Base-by-base conservation (phyloP, 2,329 filamentous ascomycete genomes). In the Fusarium sp. region DNA sequence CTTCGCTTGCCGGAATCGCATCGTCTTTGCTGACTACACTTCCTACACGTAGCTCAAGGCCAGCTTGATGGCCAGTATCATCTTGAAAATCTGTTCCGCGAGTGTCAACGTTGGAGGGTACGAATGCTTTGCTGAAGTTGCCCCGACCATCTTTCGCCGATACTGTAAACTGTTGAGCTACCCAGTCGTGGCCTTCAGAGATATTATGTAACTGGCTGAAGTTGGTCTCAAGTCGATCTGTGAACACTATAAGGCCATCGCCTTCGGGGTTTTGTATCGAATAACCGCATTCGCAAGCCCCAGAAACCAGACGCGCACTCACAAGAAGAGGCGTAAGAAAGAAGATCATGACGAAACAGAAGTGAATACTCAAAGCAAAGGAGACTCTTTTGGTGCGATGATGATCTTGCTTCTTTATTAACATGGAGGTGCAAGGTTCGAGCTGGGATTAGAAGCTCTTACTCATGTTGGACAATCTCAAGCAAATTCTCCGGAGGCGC, bases 221-320 rank as follows among this genome's bases (percentile, higher is more conserved):
- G 80, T 95, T 90, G 23, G 91, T 91, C 77, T 94, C 92, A 55
- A 93, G 80, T 14, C 90, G 77, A 65, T 94, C 89, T 5, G 91
- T 93, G 78, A 92, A 94, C 56, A 92, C 76, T 42, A 84, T 80
- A 49, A 80, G 75, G 7, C 77, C 71, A 32, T 81, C 80, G 48
- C 80, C 76, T n/a, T 82, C 84, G 41, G 60, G 32, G 9, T 84
- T 80, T 66, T 82, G 83, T 46, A 90, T 80, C 6, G 86, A 86
- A 79, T 93, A 95, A 55, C 92, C 93, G 77, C 93, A 95, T 74
- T 92, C 88, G 81, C 93, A 95, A 67, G 85, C 83, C 8, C 86
- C 85, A 17, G 64, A 61, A 7, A 63, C 69, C 32, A 76, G 52
- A 8, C 15, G 70, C 44, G 40, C 73, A 75, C 56, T 42, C 20